Conservation (phyloP, 2,329 filamentous ascomycete species). For the Aspergillus carbonarius region DNA sequence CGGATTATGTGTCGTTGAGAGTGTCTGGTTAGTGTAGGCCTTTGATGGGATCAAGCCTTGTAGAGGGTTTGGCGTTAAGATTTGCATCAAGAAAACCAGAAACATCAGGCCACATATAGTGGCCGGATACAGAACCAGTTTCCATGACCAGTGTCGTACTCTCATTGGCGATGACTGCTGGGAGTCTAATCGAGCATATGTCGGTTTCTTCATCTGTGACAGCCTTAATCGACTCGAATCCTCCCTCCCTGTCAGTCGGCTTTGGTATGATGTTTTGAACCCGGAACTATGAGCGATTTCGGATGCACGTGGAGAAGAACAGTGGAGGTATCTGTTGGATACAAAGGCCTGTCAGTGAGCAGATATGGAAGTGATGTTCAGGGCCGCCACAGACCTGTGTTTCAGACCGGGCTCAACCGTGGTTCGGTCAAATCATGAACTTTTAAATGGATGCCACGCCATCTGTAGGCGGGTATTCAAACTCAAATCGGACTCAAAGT, state of each 20-base stretch:
- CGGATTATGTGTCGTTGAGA: neutral
- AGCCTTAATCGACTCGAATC: neutral
- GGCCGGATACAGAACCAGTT: constrained; percentile 17
- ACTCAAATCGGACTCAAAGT: neutral
- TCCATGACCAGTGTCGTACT: neutral
- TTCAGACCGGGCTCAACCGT: neutral
- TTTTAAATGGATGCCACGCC: neutral
- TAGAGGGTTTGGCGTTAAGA: neutral
- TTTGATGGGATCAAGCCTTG: neutral
- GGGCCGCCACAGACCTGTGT: neutral
- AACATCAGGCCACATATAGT: constrained; percentile 16
- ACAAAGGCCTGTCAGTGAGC: neutral
- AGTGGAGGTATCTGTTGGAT: neutral
- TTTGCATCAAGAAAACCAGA: constrained; percentile 16
- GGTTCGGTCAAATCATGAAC: neutral
- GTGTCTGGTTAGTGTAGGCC: neutral
- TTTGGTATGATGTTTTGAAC: neutral
- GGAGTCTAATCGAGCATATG: neutral
- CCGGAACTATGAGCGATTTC: neutral
- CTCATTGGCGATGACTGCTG: neutral
- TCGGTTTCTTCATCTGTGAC: neutral
- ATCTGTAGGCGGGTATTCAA: neutral
- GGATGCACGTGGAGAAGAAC: neutral
- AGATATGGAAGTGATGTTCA: neutral
- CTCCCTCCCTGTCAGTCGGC: neutral